Percentiles rank a stretch among this genome's conserved stretches.
phyloP scores from a whole-genome alignment of 495 filamentous ascomycete genomes.

The Penicillium soppii region DNA sequence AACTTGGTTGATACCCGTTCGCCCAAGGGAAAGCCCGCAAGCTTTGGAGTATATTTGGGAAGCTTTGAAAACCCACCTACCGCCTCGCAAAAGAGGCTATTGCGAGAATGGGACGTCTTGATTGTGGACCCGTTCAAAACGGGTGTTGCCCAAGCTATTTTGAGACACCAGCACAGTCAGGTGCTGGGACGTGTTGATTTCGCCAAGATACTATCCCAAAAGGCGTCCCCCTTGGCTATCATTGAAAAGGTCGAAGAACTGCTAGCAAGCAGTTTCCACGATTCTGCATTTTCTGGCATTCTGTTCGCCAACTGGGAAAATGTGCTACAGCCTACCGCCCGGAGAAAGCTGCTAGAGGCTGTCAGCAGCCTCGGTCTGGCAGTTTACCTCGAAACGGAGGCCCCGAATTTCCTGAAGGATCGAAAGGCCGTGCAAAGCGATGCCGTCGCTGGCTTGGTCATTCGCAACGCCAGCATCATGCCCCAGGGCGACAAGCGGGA shows the following conservation, averaged over 20 bases:
- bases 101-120: conserved; percentile 48
- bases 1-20: conserved; percentile 16
- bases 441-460: conserved; percentile 44
- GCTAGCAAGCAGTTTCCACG: conserved; percentile 29
- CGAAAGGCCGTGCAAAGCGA: conserved; percentile 32
- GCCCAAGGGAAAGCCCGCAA: conserved; percentile 32
- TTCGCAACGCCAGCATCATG: conserved; percentile 51
- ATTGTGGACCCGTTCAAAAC: conserved; percentile 46
- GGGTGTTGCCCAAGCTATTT: conserved; percentile 38
- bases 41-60: conserved; percentile 53
- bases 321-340: conserved; percentile 28
- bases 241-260: conserved; percentile 36
- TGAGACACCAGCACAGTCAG: conserved; percentile 20
- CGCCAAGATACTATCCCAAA: conserved; percentile 21
- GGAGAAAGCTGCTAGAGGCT: conserved; percentile 35
- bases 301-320: conserved; percentile 51
- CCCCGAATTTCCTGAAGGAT: conserved; percentile 48
- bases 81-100: conserved; percentile 29
- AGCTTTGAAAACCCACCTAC: conserved; percentile 33
- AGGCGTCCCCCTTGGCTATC: conserved; percentile 18
- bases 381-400: conserved; percentile 50
- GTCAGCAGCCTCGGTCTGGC: conserved; percentile 39
- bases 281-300: conserved; percentile 43
- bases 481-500: conserved; percentile 47
- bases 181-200: conserved; percentile 47